A percentile compares a stretch with the other conserved stretches of the same genome.
Evolutionary conservation across 352 stramenopile genomes (phyloP).

Genomic region (Hyphochytrium catenoides): DNA sequence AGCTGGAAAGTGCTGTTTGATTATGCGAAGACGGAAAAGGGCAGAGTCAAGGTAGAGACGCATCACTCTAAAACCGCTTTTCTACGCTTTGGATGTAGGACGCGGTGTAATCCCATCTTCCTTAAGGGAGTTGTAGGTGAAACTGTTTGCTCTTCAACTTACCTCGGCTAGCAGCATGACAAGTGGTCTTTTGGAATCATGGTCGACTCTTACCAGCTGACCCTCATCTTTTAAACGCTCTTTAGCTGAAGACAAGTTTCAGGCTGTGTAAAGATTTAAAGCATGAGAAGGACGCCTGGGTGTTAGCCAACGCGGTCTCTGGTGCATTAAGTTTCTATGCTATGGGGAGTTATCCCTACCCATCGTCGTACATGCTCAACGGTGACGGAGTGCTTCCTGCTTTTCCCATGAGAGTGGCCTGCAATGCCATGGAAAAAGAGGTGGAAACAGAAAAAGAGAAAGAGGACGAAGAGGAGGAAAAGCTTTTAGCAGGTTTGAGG

Average conservation of each 20-base stretch:
- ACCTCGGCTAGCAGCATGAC: too few relatives aligned
- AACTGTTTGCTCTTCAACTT: too few relatives aligned
- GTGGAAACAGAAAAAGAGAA: constrained; percentile 11
- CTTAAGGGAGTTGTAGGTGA: too few relatives aligned
- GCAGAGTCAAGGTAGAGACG: too few relatives aligned
- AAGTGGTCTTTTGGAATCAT: too few relatives aligned
- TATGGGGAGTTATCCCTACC: constrained; percentile 23
- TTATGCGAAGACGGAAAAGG: constrained; percentile 8
- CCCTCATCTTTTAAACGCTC: too few relatives aligned
- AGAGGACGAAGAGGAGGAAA: constrained; percentile 5
- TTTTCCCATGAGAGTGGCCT: constrained; percentile 16
- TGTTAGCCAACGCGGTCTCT: constrained; percentile 2
- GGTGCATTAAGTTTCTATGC: constrained; percentile 14
- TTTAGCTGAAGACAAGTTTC: constrained; percentile 14
- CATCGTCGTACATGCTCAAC: constrained; percentile 23
- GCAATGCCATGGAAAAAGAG: constrained; percentile 11
- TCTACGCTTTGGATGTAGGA: too few relatives aligned
- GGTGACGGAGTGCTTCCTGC: constrained; percentile 14
- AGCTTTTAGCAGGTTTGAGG: constrained; percentile 13
- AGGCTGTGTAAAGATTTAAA: constrained; percentile 11
- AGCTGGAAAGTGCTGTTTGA: constrained; percentile 7
- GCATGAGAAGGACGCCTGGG: constrained; percentile 10
- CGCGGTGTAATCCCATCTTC: too few relatives aligned
- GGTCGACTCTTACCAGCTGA: too few relatives aligned
- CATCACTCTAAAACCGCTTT: too few relatives aligned